These are phyloP conservation scores for Trametes hirsuta DNA, from an alignment of 1,284 basidiomycete species.

Conservation along the genomic window DNA sequence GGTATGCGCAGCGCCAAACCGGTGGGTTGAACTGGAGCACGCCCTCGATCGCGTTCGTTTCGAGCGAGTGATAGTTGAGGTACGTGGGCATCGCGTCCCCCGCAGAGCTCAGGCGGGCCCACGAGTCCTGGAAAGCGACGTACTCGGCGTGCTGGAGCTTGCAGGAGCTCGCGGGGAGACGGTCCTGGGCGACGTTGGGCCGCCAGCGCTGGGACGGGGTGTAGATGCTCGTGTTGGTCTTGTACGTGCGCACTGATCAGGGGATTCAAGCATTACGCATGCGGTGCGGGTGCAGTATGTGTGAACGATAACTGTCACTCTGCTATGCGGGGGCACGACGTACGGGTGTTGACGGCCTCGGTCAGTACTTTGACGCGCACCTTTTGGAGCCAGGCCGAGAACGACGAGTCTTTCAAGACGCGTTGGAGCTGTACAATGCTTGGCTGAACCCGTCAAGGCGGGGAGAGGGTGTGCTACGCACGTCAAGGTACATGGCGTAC, in stretches of 20 bases:
- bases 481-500: slow-evolving; percentile 16
- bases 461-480: not conserved
- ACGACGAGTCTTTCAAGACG: slow-evolving; percentile 9
- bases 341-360: slow-evolving; percentile 10
- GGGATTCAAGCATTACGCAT: not conserved
- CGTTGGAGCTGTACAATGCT: slow-evolving; percentile 6
- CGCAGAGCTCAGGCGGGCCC: not conserved
- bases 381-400: slow-evolving; percentile 13
- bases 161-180: slow-evolving; percentile 13
- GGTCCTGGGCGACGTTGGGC: slow-evolving; percentile 11
- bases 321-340: not conserved
- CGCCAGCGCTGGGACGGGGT: slow-evolving; percentile 13
- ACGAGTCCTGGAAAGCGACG: slow-evolving; percentile 4
- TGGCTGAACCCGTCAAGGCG: not conserved
- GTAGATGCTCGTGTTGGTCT: slow-evolving; percentile 13
- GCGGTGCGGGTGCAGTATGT: not conserved
- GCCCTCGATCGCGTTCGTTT: slow-evolving; percentile 17
- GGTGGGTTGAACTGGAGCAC: slow-evolving; percentile 12
- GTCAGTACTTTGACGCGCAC: slow-evolving; percentile 6
- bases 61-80: slow-evolving; percentile 14
- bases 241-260: slow-evolving; percentile 7
- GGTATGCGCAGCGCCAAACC: not conserved
- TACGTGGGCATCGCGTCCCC: not conserved
- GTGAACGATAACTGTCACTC: not conserved
- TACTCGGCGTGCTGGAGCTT: slow-evolving; percentile 15